phyloP scores from a whole-genome alignment of 768 basidiomycete genomes.

The Kwoniella shandongensis region DNA sequence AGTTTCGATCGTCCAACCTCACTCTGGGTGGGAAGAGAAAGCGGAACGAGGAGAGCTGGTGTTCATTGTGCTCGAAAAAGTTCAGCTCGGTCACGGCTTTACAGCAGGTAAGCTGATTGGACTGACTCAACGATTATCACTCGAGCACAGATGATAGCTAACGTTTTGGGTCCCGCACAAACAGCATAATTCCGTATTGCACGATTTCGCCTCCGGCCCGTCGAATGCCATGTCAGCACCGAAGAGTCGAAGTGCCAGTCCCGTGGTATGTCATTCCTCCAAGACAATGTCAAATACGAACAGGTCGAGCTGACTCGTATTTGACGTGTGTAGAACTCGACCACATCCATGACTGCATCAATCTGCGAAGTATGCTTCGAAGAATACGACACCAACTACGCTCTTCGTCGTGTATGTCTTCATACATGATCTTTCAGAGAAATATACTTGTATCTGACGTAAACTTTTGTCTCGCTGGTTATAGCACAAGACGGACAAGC shows the following conservation, averaged over 20 bases:
- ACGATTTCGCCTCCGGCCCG: background rate
- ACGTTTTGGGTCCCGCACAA: background rate
- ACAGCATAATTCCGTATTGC: too few relatives aligned
- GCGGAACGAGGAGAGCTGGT: conserved; percentile 1
- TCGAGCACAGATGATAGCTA: background rate
- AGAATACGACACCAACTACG: background rate
- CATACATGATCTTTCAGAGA: too few relatives aligned
- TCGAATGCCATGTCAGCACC: background rate
- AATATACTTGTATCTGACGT: too few relatives aligned
- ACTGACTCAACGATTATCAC: too few relatives aligned
- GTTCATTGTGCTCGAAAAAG: conserved; percentile 4
- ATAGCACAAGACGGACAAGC: conserved; percentile 7
- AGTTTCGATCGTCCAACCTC: background rate
- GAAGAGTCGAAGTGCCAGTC: background rate
- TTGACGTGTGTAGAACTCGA: background rate
- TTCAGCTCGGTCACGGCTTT: background rate
- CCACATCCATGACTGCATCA: background rate
- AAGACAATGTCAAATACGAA: too few relatives aligned
- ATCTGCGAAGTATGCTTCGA: conserved; percentile 6
- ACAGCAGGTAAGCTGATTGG: conserved; percentile 1
- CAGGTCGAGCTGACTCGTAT: background rate
- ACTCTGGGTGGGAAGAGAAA: background rate
- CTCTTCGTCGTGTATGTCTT: conserved; percentile 3
- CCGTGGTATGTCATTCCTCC: too few relatives aligned
- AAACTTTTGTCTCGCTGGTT: too few relatives aligned